phyloP scores from a whole-genome alignment of 352 stramenopile species.

The Phytophthora tentaculata region DNA sequence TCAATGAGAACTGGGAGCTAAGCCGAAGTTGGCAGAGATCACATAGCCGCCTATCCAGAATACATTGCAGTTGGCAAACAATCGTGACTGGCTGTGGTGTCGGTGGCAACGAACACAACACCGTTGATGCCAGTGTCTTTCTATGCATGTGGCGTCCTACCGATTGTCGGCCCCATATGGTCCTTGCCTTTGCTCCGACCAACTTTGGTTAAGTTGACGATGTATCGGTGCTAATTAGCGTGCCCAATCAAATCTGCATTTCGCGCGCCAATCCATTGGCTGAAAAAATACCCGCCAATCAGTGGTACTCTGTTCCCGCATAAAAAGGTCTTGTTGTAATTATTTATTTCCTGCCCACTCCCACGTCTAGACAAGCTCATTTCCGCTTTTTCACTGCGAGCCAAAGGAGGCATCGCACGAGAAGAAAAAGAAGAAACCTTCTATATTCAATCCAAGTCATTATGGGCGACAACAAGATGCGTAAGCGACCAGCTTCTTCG shows the following conservation, averaged over 20 bases:
- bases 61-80: too few species aligned
- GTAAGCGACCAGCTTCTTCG: conserved; percentile 32
- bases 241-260: not conserved
- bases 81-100: too few species aligned
- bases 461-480: conserved; percentile 48
- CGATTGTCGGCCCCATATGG: conserved; percentile 21
- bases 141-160: conserved; percentile 11
- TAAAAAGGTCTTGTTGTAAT: conserved; percentile 6
- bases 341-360: conserved; percentile 23
- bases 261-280: conserved; percentile 16
- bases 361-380: conserved; percentile 25
- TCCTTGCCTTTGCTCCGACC: conserved; percentile 17
- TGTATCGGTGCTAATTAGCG: conserved; percentile 19
- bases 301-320: not conserved
- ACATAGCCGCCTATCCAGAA: too few species aligned
- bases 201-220: conserved; percentile 23
- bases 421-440: conserved; percentile 39
- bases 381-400: conserved; percentile 33
- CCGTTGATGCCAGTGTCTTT: not conserved
- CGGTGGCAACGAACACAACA: not conserved
- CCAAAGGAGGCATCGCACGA: conserved; percentile 1
- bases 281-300: conserved; percentile 16
- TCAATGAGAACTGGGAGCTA: too few species aligned
- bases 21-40: too few species aligned
- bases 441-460: conserved; percentile 25